These are phyloP conservation scores for Cyclospora cayetanensis DNA, from an alignment of 169 alveolate genomes.

Conservation along the genomic window DNA sequence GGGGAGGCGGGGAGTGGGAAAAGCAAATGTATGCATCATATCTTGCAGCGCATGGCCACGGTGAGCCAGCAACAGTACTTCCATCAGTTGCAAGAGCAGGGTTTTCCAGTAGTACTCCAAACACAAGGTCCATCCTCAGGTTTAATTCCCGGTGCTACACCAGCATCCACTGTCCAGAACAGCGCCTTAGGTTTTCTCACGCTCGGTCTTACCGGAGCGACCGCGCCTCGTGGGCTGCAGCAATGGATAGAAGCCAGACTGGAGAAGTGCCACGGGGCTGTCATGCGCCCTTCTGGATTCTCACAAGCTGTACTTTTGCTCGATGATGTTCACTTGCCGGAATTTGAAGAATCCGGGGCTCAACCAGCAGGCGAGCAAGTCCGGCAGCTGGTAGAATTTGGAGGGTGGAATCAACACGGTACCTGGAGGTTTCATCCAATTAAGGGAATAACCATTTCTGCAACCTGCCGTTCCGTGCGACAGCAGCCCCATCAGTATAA, in stretches of 20 bases:
- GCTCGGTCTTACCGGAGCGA: conserved; percentile 94
- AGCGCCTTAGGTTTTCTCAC: conserved; percentile 37
- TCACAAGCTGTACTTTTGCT: conserved; percentile 86
- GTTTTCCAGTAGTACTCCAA: background rate
- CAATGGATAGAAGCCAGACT: conserved; percentile 92
- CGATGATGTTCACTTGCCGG: conserved; percentile 95
- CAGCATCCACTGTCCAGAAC: background rate
- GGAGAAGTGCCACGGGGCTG: conserved; percentile 73
- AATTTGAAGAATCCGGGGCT: conserved; percentile 94
- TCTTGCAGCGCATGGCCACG: conserved; percentile 27
- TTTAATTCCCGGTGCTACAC: background rate
- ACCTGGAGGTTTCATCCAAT: conserved; percentile 87
- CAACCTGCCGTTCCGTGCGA: conserved; percentile 90
- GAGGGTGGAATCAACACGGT: conserved; percentile 93
- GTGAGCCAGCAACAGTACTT: conserved; percentile 6
- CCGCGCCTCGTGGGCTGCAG: conserved; percentile 92
- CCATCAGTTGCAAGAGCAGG: conserved; percentile 28
- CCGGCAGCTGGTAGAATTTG: conserved; percentile 91
- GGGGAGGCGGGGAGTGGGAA: conserved; percentile 64
- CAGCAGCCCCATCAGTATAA: conserved; percentile 56
- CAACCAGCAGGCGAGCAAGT: conserved; percentile 95
- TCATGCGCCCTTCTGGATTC: conserved; percentile 36
- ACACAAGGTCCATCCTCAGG: background rate
- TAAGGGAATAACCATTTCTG: conserved; percentile 85
- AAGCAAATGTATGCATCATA: conserved; percentile 52